Percentiles rank a stretch among this genome's conserved stretches.
Evolutionary conservation across 1,284 basidiomycete genomes (phyloP).

Genomic region (Austroboletus novae-zelandiae): DNA sequence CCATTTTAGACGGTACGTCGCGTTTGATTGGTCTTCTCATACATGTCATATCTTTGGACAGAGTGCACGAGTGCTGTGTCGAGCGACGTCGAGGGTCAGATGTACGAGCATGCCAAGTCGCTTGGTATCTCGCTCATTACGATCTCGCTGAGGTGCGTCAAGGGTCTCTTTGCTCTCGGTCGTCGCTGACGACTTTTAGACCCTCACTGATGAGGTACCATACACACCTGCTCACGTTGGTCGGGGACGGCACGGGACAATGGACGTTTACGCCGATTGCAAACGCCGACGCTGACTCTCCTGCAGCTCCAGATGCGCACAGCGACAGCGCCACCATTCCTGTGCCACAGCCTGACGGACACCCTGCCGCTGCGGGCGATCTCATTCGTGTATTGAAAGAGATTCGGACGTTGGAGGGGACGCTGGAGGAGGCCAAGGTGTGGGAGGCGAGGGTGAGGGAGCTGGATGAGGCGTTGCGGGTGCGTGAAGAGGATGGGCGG

Average conservation of each 20-base stretch:
- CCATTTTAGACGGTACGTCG: slow-evolving; percentile 66
- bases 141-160: slow-evolving; percentile 70
- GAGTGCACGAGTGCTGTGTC: slow-evolving; percentile 97
- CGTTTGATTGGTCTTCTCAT: not conserved
- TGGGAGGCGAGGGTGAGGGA: slow-evolving; percentile 51
- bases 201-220: slow-evolving; percentile 84
- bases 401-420: slow-evolving; percentile 63
- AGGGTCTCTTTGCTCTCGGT: not conserved
- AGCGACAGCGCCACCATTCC: not conserved
- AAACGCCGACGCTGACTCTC: not conserved
- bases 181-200: slow-evolving; percentile 35
- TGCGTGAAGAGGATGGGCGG: slow-evolving; percentile 1
- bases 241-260: slow-evolving; percentile 58
- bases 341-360: slow-evolving; percentile 33
- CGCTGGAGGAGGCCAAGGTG: slow-evolving; percentile 61
- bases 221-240: slow-evolving; percentile 73
- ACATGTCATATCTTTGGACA: slow-evolving; percentile 22
- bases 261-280: slow-evolving; percentile 61
- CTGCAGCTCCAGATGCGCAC: not conserved
- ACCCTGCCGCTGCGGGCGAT: slow-evolving; percentile 20
- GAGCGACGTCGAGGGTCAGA: slow-evolving; percentile 91
- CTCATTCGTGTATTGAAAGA: slow-evolving; percentile 42
- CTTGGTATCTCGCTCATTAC: slow-evolving; percentile 92
- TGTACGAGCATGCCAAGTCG: slow-evolving; percentile 95
- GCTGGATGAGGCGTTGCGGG: slow-evolving; percentile 23